These are phyloP conservation scores for Talaromyces sp. DNA, from an alignment of 2,329 filamentous ascomycete genomes.

Conservation along the genomic window DNA sequence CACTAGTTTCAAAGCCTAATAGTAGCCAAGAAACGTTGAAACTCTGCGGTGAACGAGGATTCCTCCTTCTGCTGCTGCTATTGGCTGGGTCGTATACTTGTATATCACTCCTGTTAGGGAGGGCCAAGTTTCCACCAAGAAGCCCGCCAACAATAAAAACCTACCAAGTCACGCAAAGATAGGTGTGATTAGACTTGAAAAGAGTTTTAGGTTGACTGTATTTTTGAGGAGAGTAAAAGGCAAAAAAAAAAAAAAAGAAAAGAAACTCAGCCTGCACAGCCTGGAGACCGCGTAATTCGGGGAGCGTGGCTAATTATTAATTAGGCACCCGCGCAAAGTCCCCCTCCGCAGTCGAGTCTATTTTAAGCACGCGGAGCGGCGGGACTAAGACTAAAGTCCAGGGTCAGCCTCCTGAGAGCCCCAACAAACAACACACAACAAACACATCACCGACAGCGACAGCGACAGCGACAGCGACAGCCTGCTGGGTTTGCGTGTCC, in stretches of 20 bases:
- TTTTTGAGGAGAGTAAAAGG: no score
- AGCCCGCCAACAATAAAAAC: background rate
- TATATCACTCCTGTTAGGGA: background rate
- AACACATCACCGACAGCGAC: background rate
- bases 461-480: background rate
- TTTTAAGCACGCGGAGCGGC: background rate
- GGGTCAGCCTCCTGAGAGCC: background rate
- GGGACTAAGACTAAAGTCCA: background rate
- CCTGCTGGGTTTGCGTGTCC: background rate
- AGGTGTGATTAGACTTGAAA: background rate
- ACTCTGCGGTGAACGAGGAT: background rate
- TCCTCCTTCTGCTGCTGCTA: background rate
- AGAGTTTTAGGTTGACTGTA: no score
- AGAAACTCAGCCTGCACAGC: background rate
- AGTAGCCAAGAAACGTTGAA: background rate
- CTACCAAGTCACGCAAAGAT: background rate
- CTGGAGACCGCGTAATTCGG: background rate
- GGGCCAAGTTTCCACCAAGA: no score
- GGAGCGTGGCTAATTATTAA: background rate
- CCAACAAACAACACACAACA: background rate
- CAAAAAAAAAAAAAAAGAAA: background rate
- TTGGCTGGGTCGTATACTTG: background rate
- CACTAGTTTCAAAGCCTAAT: background rate
- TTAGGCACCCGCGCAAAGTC: background rate
- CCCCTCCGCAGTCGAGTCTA: background rate